phyloP scores from a whole-genome alignment of 2,329 filamentous ascomycete species.

The Cadophora gregata region DNA sequence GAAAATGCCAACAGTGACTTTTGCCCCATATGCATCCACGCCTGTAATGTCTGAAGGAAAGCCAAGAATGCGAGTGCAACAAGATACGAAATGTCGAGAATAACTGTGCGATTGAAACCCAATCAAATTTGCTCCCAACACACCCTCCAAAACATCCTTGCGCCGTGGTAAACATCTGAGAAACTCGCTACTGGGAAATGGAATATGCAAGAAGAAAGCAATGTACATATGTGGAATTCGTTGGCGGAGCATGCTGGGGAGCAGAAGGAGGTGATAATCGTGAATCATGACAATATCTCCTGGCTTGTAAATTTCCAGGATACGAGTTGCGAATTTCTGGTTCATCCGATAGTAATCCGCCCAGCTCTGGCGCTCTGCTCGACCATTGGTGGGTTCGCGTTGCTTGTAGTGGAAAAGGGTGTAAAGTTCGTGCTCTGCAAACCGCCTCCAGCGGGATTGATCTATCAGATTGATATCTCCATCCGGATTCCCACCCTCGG shows the following conservation, averaged over 20 bases:
- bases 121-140: constrained; percentile 89
- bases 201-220: constrained; percentile 91
- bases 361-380: constrained; percentile 83
- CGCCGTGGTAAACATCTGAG: constrained; percentile 85
- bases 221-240: constrained; percentile 89
- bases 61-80: constrained; percentile 88
- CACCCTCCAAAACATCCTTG: constrained; percentile 88
- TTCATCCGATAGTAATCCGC: constrained; percentile 94
- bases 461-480: constrained; percentile 77
- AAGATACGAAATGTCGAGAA: constrained; percentile 91
- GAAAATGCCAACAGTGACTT: constrained; percentile 91
- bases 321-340: constrained; percentile 87
- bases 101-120: constrained; percentile 97
- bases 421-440: constrained; percentile 90
- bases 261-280: constrained; percentile 90
- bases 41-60: constrained; percentile 86
- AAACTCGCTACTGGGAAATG: constrained; percentile 96
- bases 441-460: constrained; percentile 85
- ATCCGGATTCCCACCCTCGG: constrained; percentile 62
- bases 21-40: constrained; percentile 86
- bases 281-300: constrained; percentile 93
- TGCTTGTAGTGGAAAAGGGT: constrained; percentile 96
- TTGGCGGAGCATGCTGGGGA: constrained; percentile 88
- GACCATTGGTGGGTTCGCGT: constrained; percentile 85
- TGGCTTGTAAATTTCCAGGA: constrained; percentile 86